Conservation (phyloP, 2,329 filamentous ascomycete genomes). For the Didymella segeticola region DNA sequence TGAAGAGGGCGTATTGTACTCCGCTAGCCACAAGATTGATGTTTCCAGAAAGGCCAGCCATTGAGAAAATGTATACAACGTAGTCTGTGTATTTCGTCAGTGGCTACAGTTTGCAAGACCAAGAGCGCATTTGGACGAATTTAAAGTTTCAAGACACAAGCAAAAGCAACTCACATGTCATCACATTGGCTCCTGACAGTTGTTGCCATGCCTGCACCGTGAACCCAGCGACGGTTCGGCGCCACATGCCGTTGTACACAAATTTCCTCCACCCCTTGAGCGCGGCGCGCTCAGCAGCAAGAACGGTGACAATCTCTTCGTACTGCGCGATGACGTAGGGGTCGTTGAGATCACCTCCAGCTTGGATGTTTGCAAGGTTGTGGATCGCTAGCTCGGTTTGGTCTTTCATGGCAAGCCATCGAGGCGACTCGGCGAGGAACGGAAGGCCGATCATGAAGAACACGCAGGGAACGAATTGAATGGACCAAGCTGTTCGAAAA, state of each 20-base stretch:
- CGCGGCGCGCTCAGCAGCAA: constrained; percentile 51
- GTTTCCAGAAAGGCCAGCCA: constrained; percentile 63
- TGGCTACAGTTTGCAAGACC: background rate
- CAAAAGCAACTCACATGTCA: constrained; percentile 22
- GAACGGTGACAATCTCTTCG: constrained; percentile 54
- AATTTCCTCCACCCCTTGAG: constrained; percentile 53
- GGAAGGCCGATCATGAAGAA: constrained; percentile 54
- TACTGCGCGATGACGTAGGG: constrained; percentile 58
- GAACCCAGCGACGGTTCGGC: constrained; percentile 62
- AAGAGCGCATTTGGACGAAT: background rate
- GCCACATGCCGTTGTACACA: constrained; percentile 65
- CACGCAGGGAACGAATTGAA: constrained; percentile 55
- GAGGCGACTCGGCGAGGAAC: constrained; percentile 56
- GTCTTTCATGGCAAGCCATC: constrained; percentile 58
- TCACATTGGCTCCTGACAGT: constrained; percentile 50
- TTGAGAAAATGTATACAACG: constrained; percentile 66
- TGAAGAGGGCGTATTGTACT: constrained; percentile 53
- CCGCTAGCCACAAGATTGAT: constrained; percentile 53
- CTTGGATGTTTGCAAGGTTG: constrained; percentile 55
- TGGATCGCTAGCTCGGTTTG: constrained; percentile 55
- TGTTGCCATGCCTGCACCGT: constrained; percentile 66
- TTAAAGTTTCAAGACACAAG: no score
- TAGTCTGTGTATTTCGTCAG: constrained; percentile 50
- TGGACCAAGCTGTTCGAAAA: constrained; percentile 56
- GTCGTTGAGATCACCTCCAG: constrained; percentile 53